A percentile compares a stretch with the other conserved stretches of the same genome.
Conservation (phyloP, 1,284 basidiomycete species). For the Afroboletus lepidellus region DNA sequence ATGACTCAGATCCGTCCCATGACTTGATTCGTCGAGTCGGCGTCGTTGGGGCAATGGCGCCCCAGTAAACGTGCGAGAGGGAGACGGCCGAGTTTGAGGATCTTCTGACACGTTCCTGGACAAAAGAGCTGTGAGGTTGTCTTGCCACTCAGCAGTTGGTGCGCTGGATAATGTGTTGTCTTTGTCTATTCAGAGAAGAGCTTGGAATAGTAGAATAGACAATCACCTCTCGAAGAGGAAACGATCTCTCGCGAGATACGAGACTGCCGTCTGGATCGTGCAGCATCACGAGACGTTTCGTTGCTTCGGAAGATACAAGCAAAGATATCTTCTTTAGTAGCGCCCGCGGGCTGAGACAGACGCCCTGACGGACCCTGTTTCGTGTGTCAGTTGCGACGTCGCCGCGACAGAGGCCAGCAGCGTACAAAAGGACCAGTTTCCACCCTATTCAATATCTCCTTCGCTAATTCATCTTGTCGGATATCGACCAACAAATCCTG, state of each 20-base stretch:
- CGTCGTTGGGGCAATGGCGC: conserved; percentile 44
- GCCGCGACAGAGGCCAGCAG: background rate
- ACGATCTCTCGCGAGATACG: conserved; percentile 74
- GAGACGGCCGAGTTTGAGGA: conserved; percentile 14
- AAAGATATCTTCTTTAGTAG: conserved; percentile 68
- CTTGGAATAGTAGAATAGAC: conserved; percentile 1
- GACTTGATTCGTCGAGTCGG: conserved; percentile 34
- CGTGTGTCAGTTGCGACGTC: conserved; percentile 8
- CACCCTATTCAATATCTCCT: conserved; percentile 69
- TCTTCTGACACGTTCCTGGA: conserved; percentile 32
- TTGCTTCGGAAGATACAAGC: conserved; percentile 65
- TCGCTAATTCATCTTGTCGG: conserved; percentile 65
- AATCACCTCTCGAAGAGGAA: conserved; percentile 55
- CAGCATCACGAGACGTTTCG: conserved; percentile 53
- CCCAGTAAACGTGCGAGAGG: conserved; percentile 19
- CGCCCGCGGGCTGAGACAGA: conserved; percentile 46
- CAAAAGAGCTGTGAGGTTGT: conserved; percentile 58
- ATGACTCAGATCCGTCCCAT: conserved; percentile 4
- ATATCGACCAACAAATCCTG: conserved; percentile 68
- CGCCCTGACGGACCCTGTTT: conserved; percentile 63
- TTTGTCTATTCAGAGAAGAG: conserved; percentile 28
- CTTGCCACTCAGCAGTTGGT: conserved; percentile 77
- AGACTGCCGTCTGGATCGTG: conserved; percentile 70
- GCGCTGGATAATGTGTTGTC: conserved; percentile 59
- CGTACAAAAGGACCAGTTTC: conserved; percentile 73